Evolutionary conservation across 1,284 basidiomycete genomes (phyloP).

Genomic region (Ceratobasidium sp.): DNA sequence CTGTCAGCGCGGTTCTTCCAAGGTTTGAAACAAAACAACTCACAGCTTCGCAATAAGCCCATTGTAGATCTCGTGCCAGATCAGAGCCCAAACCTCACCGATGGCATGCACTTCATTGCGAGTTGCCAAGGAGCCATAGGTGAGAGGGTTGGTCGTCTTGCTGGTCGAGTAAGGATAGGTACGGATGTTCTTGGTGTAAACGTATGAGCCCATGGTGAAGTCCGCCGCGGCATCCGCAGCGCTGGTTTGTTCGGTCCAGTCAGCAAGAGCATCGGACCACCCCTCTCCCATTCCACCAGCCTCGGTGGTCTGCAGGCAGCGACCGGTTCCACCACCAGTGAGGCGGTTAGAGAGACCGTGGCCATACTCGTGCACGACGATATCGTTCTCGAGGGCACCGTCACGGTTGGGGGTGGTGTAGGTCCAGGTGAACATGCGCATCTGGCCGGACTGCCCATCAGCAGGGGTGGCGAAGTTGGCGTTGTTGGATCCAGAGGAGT

Average conservation of each 20-base stretch:
- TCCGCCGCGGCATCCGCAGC: slow-evolving; percentile 27
- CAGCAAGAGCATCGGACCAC: slow-evolving; percentile 42
- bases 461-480: slow-evolving; percentile 43
- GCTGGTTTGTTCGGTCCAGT: slow-evolving; percentile 43
- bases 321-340: slow-evolving; percentile 35
- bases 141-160: slow-evolving; percentile 37
- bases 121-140: slow-evolving; percentile 33
- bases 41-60: slow-evolving; percentile 32
- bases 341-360: slow-evolving; percentile 38
- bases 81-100: slow-evolving; percentile 44
- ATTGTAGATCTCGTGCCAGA: slow-evolving; percentile 41
- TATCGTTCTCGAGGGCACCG: slow-evolving; percentile 40
- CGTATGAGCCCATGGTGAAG: slow-evolving; percentile 38
- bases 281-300: slow-evolving; percentile 45
- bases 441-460: slow-evolving; percentile 36
- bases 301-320: slow-evolving; percentile 39
- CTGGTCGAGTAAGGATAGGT: slow-evolving; percentile 40
- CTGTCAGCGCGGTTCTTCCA: background rate
- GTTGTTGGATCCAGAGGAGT: slow-evolving; percentile 43
- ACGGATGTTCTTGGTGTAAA: slow-evolving; percentile 17
- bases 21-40: background rate
- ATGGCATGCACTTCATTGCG: slow-evolving; percentile 33
- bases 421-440: slow-evolving; percentile 42
- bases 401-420: slow-evolving; percentile 42
- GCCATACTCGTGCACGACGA: slow-evolving; percentile 40